These are phyloP conservation scores for Halophytophthora polymorphica DNA, from an alignment of 352 stramenopile species.

Conservation along the genomic window DNA sequence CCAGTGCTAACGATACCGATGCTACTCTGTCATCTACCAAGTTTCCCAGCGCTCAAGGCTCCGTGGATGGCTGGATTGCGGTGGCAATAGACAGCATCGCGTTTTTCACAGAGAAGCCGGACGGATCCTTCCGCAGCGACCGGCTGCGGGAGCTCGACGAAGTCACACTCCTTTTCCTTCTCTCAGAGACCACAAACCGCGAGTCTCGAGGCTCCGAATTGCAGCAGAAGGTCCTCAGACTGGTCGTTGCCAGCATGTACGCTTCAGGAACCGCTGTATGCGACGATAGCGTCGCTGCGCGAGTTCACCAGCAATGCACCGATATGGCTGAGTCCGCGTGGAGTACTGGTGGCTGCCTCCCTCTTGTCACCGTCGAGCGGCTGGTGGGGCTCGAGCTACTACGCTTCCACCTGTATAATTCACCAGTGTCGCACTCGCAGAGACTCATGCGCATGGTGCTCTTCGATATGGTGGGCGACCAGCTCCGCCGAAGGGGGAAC, in stretches of 20 bases:
- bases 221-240: conserved; percentile 21
- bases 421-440: conserved; percentile 16
- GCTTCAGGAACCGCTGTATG: conserved; percentile 14
- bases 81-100: conserved; percentile 28
- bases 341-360: conserved; percentile 17
- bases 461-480: conserved; percentile 32
- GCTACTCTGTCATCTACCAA: background rate
- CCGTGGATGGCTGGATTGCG: conserved; percentile 22
- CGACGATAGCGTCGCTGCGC: conserved; percentile 1
- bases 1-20: conserved; percentile 8
- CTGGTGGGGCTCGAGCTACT: conserved; percentile 30
- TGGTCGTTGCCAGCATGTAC: conserved; percentile 29
- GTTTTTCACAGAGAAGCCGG: conserved; percentile 31
- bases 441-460: conserved; percentile 26
- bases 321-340: conserved; percentile 19
- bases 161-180: conserved; percentile 28
- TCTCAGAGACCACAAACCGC: conserved; percentile 22
- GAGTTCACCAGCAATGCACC: conserved; percentile 10
- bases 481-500: conserved; percentile 21
- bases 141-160: conserved; percentile 29
- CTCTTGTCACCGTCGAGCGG: conserved; percentile 26
- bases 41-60: background rate
- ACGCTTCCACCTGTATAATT: conserved; percentile 33
- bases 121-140: conserved; percentile 24
- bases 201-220: conserved; percentile 1